Percentiles rank a stretch among this genome's conserved stretches.
Evolutionary conservation across 495 filamentous ascomycete species (phyloP).

Genomic region (Acidiella bohemica): DNA sequence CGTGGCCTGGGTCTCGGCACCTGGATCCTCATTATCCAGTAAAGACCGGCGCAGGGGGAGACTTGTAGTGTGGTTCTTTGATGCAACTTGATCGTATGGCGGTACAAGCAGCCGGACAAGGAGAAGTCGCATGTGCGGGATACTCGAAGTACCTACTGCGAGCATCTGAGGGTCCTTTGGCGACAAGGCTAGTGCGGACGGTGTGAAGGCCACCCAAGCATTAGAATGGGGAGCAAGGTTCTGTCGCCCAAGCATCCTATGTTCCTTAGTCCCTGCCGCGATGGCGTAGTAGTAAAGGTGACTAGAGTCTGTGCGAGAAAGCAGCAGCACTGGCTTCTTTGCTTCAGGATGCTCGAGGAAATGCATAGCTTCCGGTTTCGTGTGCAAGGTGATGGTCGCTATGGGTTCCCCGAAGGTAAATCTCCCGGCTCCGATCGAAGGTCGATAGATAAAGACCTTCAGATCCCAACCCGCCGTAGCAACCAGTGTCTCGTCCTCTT

Average conservation of each 20-base stretch:
- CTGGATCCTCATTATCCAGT: constrained; percentile 1
- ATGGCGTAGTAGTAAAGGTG: constrained; percentile 44
- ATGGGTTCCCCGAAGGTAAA: constrained; percentile 28
- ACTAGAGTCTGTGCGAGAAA: constrained; percentile 50
- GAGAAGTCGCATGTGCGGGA: constrained; percentile 54
- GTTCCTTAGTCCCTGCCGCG: too few relatives aligned
- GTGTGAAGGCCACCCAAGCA: constrained; percentile 51
- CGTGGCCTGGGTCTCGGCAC: constrained; percentile 31
- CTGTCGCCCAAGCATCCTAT: constrained; percentile 39
- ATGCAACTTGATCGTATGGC: constrained; percentile 6
- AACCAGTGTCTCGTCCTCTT: constrained; percentile 30
- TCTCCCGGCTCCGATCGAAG: constrained; percentile 7
- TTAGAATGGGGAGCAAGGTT: constrained; percentile 53
- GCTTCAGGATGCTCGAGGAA: constrained; percentile 41
- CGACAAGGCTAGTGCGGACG: constrained; percentile 42
- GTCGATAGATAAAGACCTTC: constrained; percentile 41
- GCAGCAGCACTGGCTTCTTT: constrained; percentile 35
- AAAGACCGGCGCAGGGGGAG: constrained; percentile 6
- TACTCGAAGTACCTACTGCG: constrained; percentile 47
- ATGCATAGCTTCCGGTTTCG: constrained; percentile 49
- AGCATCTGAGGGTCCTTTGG: constrained; percentile 42
- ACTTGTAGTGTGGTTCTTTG: too few relatives aligned
- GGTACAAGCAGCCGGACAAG: constrained; percentile 48
- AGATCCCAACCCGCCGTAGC: constrained; percentile 56
- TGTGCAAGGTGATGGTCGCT: constrained; percentile 36